Evolutionary conservation across 345 rosid species (phyloP).

Genomic region (Barbarea vulgaris): DNA sequence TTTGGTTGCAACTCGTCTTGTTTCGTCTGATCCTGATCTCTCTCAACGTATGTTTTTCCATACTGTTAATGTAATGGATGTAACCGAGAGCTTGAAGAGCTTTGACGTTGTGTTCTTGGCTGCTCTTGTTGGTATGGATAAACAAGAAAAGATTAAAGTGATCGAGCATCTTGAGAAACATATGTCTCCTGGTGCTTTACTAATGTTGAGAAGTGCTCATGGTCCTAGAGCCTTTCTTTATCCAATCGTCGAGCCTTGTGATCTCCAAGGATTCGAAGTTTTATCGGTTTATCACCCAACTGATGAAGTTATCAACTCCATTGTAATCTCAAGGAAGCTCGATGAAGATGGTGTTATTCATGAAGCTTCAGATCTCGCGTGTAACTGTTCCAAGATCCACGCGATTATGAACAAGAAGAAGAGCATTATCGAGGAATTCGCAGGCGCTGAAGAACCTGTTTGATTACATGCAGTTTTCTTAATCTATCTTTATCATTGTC

Average conservation of each 20-base stretch:
- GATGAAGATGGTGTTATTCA: conserved; percentile 6
- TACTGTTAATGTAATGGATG: conserved; percentile 59
- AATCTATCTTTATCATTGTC: not conserved
- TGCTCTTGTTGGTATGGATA: conserved; percentile 90
- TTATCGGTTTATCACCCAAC: conserved; percentile 80
- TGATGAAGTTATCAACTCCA: conserved; percentile 82
- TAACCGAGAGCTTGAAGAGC: conserved; percentile 50
- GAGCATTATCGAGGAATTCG: conserved; percentile 62
- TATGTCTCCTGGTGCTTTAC: conserved; percentile 70
- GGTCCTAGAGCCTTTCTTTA: conserved; percentile 91
- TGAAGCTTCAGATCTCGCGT: conserved; percentile 33
- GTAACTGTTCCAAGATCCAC: conserved; percentile 64
- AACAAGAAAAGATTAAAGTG: conserved; percentile 59
- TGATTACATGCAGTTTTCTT: conserved; percentile 12
- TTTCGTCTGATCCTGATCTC: conserved; percentile 64
- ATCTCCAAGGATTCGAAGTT: conserved; percentile 75
- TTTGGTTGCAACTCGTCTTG: conserved; percentile 52
- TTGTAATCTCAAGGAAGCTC: conserved; percentile 63
- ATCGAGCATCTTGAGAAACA: conserved; percentile 68
- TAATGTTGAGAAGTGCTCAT: conserved; percentile 93
- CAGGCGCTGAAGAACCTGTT: conserved; percentile 50
- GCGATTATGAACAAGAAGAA: conserved; percentile 56
- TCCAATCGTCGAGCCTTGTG: conserved; percentile 70
- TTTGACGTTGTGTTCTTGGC: conserved; percentile 94
- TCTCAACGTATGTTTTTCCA: conserved; percentile 74